A percentile compares a stretch with the other conserved stretches of the same genome.
These are phyloP conservation scores for Arctium minus DNA, from an alignment of 129 eudicot species.

Conservation along the genomic window DNA sequence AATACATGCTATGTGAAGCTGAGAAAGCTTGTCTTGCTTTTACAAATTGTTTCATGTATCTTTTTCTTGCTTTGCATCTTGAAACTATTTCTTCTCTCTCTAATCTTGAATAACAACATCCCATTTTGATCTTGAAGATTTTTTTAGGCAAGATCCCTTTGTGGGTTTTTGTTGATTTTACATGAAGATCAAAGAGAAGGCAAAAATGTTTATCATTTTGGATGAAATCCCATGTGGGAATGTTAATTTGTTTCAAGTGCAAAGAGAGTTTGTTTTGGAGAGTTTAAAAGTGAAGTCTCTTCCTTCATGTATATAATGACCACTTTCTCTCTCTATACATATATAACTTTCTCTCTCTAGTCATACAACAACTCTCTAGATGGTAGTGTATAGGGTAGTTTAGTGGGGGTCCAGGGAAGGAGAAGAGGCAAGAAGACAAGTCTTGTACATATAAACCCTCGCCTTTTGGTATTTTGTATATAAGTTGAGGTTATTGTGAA, in stretches of 20 bases:
- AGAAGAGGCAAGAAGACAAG: slow-evolving; percentile 3
- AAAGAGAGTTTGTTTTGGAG: too few relatives aligned
- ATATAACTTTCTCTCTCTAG: background rate
- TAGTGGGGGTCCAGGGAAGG: background rate
- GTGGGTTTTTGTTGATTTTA: slow-evolving; percentile 3
- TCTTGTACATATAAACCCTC: background rate
- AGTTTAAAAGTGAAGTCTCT: too few relatives aligned
- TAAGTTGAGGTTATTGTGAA: too few relatives aligned
- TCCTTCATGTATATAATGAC: background rate
- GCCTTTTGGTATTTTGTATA: background rate
- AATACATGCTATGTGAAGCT: slow-evolving; percentile 65
- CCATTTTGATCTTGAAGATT: slow-evolving; percentile 35
- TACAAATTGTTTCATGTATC: slow-evolving; percentile 87
- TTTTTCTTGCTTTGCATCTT: slow-evolving; percentile 73
- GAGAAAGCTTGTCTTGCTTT: slow-evolving; percentile 72
- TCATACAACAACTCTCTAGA: background rate
- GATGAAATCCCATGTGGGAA: slow-evolving; percentile 11
- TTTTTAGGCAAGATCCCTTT: background rate
- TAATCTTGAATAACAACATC: slow-evolving; percentile 72
- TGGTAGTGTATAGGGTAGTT: background rate
- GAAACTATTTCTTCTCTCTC: slow-evolving; percentile 78
- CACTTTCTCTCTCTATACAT: background rate
- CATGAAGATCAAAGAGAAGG: background rate
- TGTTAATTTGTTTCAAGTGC: background rate
- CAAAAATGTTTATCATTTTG: slow-evolving; percentile 21